These are phyloP conservation scores for Globisporangium paroecandrum DNA, from an alignment of 352 stramenopile genomes.

Conservation along the genomic window DNA sequence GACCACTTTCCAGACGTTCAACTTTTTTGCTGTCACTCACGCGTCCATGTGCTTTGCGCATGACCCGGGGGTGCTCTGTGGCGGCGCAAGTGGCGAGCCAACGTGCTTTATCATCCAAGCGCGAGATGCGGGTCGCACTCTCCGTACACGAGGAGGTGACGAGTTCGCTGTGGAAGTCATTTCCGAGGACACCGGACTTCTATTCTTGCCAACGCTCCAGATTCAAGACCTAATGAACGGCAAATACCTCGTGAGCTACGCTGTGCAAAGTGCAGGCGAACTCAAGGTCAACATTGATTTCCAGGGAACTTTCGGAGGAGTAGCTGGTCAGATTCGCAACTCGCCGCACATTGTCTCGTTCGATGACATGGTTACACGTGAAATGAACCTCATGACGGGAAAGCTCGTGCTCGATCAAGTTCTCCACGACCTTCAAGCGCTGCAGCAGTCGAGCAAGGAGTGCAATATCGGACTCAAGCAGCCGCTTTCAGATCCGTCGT, in stretches of 20 bases:
- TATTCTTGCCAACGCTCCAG: conserved; percentile 53
- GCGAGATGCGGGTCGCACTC: conserved; percentile 66
- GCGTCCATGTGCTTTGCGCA: conserved; percentile 90
- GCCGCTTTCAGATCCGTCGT: conserved; percentile 50
- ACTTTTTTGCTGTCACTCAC: conserved; percentile 92
- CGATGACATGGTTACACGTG: conserved; percentile 70
- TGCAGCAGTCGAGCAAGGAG: conserved; percentile 63
- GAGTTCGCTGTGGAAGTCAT: conserved; percentile 84
- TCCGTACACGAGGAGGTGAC: conserved; percentile 91
- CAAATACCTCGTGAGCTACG: conserved; percentile 93
- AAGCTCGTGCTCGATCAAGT: conserved; percentile 78
- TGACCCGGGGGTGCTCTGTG: conserved; percentile 87
- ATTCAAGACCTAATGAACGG: conserved; percentile 90
- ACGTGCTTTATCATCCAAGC: conserved; percentile 85
- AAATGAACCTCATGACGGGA: conserved; percentile 81
- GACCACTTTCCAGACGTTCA: conserved; percentile 91
- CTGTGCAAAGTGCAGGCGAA: conserved; percentile 66
- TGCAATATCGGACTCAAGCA: conserved; percentile 72
- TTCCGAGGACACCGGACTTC: conserved; percentile 38
- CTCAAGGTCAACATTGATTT: conserved; percentile 91
- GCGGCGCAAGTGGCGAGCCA: conserved; percentile 67
- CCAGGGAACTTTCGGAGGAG: conserved; percentile 90
- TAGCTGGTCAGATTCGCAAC: conserved; percentile 83
- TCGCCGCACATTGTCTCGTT: conserved; percentile 87
- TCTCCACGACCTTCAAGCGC: conserved; percentile 52